These are phyloP conservation scores for Linnemannia exigua DNA, from an alignment of 192 early-diverging fungal genomes.

Conservation along the genomic window DNA sequence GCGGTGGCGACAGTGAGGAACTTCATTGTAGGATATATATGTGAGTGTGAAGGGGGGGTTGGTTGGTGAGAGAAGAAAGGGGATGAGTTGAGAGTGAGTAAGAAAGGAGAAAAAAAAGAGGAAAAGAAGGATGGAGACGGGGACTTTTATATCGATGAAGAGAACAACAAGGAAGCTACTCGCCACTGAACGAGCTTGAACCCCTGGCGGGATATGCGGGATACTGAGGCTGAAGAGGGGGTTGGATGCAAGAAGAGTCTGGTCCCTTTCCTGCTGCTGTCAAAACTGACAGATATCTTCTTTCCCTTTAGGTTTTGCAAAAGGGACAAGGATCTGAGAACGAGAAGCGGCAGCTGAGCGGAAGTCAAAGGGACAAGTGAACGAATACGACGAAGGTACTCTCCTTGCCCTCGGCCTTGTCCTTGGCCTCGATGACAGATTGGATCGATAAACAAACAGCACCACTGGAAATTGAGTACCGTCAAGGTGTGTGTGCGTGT, in stretches of 20 bases:
- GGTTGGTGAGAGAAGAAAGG: slow-evolving; percentile 5
- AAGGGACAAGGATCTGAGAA: not conserved
- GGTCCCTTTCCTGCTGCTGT: not conserved
- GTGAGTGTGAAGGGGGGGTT: not conserved
- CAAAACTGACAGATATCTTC: not conserved
- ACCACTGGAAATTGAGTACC: not conserved
- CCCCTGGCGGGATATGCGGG: not conserved
- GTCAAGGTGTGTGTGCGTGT: not conserved
- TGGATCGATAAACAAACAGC: slow-evolving; percentile 2
- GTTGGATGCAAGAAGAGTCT: not conserved
- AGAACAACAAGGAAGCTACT: not conserved
- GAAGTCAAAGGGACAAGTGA: not conserved
- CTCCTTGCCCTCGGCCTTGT: not conserved
- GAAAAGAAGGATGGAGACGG: not conserved
- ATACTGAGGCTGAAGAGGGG: not conserved
- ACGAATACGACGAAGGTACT: not conserved
- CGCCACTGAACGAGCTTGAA: not conserved
- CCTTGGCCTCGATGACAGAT: not conserved
- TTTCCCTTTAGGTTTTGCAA: not conserved
- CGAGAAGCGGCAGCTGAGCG: not conserved
- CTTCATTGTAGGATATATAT: slow-evolving; percentile 24
- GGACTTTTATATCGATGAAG: not conserved
- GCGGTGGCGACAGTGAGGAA: slow-evolving; percentile 29
- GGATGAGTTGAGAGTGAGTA: not conserved
- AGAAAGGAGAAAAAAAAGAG: not conserved